Conservation (phyloP, 805 yeast species). For the Schwanniomyces sp. region DNA sequence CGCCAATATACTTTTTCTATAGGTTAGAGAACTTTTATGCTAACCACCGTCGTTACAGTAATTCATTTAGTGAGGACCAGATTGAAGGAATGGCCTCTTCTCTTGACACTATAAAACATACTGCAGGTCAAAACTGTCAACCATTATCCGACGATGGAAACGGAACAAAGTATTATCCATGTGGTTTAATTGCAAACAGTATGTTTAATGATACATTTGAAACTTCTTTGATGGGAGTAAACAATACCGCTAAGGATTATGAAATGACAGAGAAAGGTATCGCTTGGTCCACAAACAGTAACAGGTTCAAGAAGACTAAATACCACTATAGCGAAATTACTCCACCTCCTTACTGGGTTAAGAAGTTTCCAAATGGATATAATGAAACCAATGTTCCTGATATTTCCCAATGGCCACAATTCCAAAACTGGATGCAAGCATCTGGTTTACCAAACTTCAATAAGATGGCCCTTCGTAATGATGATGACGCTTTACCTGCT, state of each 20-base stretch:
- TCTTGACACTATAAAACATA: constrained; percentile 30
- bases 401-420: constrained; percentile 41
- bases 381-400: constrained; percentile 44
- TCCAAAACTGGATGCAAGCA: constrained; percentile 49
- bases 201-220: constrained; percentile 70
- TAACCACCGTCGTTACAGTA: constrained; percentile 45
- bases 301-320: constrained; percentile 42
- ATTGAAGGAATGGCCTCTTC: constrained; percentile 40
- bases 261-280: constrained; percentile 37
- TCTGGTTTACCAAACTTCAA: constrained; percentile 42
- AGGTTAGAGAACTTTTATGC: constrained; percentile 41
- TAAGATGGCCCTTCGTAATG: constrained; percentile 60
- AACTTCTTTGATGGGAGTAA: constrained; percentile 32
- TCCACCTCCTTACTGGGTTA: constrained; percentile 49
- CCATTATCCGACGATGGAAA: constrained; percentile 35
- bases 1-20: constrained; percentile 44
- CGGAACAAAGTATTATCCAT: constrained; percentile 67
- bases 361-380: constrained; percentile 43
- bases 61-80: constrained; percentile 45
- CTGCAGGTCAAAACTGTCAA: constrained; percentile 46
- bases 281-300: constrained; percentile 39
- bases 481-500: constrained; percentile 47
- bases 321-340: constrained; percentile 36
- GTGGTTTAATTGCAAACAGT: constrained; percentile 83
- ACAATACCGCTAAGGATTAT: constrained; percentile 33